Evolutionary conservation across 2,329 filamentous ascomycete species (phyloP).

Genomic region (Drechslerella dactyloides): DNA sequence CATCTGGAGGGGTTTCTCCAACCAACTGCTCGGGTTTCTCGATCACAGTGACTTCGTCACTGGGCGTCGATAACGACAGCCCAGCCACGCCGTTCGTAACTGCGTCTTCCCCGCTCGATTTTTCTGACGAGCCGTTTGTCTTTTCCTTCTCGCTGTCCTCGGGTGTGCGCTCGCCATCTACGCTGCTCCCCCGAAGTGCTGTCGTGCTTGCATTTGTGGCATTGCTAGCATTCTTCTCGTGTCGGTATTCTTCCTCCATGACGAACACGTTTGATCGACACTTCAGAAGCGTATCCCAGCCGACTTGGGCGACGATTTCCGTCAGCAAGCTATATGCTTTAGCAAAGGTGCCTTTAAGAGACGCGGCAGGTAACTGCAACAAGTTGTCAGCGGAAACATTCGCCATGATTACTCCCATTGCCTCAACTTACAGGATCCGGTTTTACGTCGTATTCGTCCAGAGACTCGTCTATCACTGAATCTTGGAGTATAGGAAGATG

Average conservation of each 20-base stretch:
- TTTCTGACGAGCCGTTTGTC: slow-evolving; percentile 50
- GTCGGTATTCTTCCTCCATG: slow-evolving; percentile 98
- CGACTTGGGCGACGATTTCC: slow-evolving; percentile 94
- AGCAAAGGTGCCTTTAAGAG: slow-evolving; percentile 93
- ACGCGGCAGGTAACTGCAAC: slow-evolving; percentile 84
- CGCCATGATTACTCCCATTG: neutral
- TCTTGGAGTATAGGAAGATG: slow-evolving; percentile 85
- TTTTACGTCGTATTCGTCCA: slow-evolving; percentile 69
- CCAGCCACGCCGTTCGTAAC: slow-evolving; percentile 57
- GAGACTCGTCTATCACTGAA: slow-evolving; percentile 91
- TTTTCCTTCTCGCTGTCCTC: slow-evolving; percentile 52
- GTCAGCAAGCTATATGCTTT: slow-evolving; percentile 93
- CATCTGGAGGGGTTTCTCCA: slow-evolving; percentile 75
- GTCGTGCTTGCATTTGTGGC: slow-evolving; percentile 62
- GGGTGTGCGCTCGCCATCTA: slow-evolving; percentile 56
- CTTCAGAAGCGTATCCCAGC: slow-evolving; percentile 94
- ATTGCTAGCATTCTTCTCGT: slow-evolving; percentile 71
- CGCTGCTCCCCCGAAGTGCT: slow-evolving; percentile 58
- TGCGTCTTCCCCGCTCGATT: slow-evolving; percentile 51
- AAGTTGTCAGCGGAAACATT: slow-evolving; percentile 54
- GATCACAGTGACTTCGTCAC: slow-evolving; percentile 60
- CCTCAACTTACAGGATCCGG: slow-evolving; percentile 61
- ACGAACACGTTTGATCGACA: slow-evolving; percentile 97
- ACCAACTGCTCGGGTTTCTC: slow-evolving; percentile 82
- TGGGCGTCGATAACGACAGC: slow-evolving; percentile 53